Conservation (phyloP, 139 green algal genomes). For the Tetradesmus lagerheimii region DNA sequence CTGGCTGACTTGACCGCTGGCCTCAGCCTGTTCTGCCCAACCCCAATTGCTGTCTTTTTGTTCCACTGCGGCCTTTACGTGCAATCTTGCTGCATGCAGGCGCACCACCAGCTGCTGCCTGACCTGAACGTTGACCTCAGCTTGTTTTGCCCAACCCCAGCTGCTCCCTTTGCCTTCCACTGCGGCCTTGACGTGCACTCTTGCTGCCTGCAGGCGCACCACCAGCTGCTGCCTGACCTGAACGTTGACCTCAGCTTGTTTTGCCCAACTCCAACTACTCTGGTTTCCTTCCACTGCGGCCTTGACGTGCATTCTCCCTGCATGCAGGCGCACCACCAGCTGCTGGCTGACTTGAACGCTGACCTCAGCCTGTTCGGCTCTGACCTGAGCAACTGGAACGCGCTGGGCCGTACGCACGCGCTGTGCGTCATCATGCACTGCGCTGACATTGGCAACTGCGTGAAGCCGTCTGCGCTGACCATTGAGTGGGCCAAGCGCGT, state of each 20-base stretch:
- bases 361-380: conserved; percentile 30
- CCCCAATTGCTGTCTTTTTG: too few relatives aligned
- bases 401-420: conserved; percentile 40
- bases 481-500: conserved; percentile 39
- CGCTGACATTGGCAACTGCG: conserved; percentile 45
- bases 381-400: conserved; percentile 44
- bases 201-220: conserved; percentile 30
- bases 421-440: conserved; percentile 38
- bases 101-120: too few relatives aligned
- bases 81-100: not conserved
- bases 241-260: conserved; percentile 1
- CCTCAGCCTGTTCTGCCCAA: too few relatives aligned
- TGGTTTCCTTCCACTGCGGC: too few relatives aligned
- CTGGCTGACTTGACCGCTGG: too few relatives aligned
- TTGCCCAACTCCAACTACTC: too few relatives aligned
- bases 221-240: not conserved
- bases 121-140: too few relatives aligned
- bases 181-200: not conserved
- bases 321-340: conserved; percentile 32
- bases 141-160: too few relatives aligned
- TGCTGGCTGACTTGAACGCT: conserved; percentile 1
- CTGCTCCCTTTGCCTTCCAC: too few relatives aligned
- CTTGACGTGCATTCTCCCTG: too few relatives aligned
- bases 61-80: too few relatives aligned
- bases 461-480: not conserved